Conservation (phyloP, 805 yeast genomes). For the Yarrowia sp. region DNA sequence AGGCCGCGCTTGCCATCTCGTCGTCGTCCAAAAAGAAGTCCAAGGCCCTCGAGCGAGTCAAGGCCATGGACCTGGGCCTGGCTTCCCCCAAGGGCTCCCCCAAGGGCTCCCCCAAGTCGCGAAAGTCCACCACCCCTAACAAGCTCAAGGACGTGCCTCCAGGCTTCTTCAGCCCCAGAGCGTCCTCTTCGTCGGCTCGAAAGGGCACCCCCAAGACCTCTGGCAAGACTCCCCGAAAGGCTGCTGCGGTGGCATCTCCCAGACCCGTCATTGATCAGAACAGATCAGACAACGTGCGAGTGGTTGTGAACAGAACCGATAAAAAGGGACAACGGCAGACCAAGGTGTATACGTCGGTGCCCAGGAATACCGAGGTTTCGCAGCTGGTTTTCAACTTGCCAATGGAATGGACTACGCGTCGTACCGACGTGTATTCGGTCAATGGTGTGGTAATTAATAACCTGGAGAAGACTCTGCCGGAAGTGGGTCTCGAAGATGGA, state of each 20-base stretch:
- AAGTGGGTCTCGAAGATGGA: not conserved
- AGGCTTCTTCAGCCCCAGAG: not conserved
- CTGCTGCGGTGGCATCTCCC: not conserved
- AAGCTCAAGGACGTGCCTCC: conserved; percentile 1
- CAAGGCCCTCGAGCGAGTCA: not conserved
- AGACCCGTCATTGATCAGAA: not conserved
- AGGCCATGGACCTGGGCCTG: not conserved
- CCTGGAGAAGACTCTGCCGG: not conserved
- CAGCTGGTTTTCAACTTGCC: conserved; percentile 27
- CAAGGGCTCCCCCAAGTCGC: not conserved
- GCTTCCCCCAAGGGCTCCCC: not conserved
- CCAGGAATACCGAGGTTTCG: not conserved
- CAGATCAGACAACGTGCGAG: not conserved
- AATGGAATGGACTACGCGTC: not conserved
- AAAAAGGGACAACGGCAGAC: not conserved
- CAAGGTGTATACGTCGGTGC: not conserved
- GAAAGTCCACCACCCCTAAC: not conserved
- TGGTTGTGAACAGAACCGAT: not conserved
- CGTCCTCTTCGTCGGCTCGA: not conserved
- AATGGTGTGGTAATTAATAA: not conserved
- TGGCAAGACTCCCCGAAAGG: not conserved
- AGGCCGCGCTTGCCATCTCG: not conserved
- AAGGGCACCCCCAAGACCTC: not conserved
- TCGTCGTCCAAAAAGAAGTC: not conserved
- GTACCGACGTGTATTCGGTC: conserved; percentile 2